Evolutionary conservation across 2,329 filamentous ascomycete species (phyloP).

Genomic region (Helminthosporium solani): DNA sequence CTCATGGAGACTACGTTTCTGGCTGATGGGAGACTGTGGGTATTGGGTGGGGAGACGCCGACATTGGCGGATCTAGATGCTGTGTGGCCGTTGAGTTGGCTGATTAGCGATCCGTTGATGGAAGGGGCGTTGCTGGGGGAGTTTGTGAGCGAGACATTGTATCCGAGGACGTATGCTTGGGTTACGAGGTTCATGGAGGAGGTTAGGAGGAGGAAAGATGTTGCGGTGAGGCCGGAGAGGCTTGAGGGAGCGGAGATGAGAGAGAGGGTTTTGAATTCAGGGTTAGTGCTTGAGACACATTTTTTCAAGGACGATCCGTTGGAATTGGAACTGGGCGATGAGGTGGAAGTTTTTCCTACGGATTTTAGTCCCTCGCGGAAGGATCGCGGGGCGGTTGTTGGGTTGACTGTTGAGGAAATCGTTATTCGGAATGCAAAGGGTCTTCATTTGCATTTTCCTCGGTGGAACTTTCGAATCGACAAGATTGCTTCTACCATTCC

Average conservation of each 20-base stretch:
- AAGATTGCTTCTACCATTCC: conserved; percentile 7
- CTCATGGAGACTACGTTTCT: conserved; percentile 64
- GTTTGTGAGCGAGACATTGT: conserved; percentile 54
- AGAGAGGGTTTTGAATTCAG: conserved; percentile 52
- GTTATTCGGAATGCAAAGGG: conserved; percentile 28
- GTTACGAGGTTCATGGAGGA: conserved; percentile 60
- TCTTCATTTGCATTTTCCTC: conserved; percentile 41
- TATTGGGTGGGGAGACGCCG: conserved; percentile 56
- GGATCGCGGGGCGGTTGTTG: conserved; percentile 29
- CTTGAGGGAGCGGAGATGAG: conserved; percentile 19
- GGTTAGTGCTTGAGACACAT: conserved; percentile 45
- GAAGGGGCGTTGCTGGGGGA: conserved; percentile 55
- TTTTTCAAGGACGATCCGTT: conserved; percentile 55
- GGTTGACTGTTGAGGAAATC: conserved; percentile 29
- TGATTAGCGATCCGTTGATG: conserved; percentile 48
- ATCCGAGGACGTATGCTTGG: conserved; percentile 65
- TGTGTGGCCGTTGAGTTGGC: conserved; percentile 69
- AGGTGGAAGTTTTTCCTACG: conserved; percentile 48
- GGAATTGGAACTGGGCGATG: conserved; percentile 54
- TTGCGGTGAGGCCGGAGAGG: conserved; percentile 46
- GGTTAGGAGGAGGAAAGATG: conserved; percentile 46
- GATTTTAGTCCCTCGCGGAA: conserved; percentile 36
- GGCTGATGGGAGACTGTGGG: conserved; percentile 66
- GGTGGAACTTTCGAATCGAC: conserved; percentile 40
- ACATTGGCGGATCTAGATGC: conserved; percentile 68